Base-by-base conservation (phyloP, 495 filamentous ascomycete species). In the Penicillium argentinense region DNA sequence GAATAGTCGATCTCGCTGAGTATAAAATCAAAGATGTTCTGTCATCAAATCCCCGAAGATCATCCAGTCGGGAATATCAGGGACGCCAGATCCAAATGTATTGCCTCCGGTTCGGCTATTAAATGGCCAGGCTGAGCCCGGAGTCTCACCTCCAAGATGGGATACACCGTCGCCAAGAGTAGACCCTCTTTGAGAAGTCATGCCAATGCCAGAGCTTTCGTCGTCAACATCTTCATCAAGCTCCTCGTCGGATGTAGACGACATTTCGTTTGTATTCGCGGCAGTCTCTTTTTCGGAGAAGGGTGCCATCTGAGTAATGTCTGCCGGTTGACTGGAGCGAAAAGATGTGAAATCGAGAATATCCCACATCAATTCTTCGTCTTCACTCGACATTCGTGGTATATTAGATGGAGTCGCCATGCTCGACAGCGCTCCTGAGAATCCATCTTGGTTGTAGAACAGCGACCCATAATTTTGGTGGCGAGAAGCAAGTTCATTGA, bases 41-140 rank as follows among this genome's bases (percentile, higher is more conserved):
- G 57, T 40, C 47, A 58, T 50, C 11, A 62, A 56, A 8, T 54
- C 56, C 6, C 55, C 56, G 18, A 62, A 57, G 5, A 65, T 47
- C 62, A 65, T 57, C 62, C 62, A 65, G 29, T 65, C 62, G 9
- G 62, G 62, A 11, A 65, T 53, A 42, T 60, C 59, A 11, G 62
- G 56, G 3, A 63, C 46, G 0, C 40, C 49, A 12, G 45, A 17
- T 11, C 45, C 51, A 26, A 55, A n/a, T 12, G 30, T 27, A 26
- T 53, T 45, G 39, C 21, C 27, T 3, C 23, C 39, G 27, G 11
- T 45, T 28, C 52, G 12, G 1, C 27, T 28, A 2, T 37, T 24
- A 22, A 63, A 65, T 7, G 56, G 41, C 62, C 62, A 65, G 7
- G 47, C 47, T 4, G 44, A 14, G 2, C 18, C 21, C 5, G 41